A percentile compares a stretch with the other conserved stretches of the same genome.
phyloP scores from a whole-genome alignment of 2,329 filamentous ascomycete genomes.

The Microdochium bolleyi region DNA sequence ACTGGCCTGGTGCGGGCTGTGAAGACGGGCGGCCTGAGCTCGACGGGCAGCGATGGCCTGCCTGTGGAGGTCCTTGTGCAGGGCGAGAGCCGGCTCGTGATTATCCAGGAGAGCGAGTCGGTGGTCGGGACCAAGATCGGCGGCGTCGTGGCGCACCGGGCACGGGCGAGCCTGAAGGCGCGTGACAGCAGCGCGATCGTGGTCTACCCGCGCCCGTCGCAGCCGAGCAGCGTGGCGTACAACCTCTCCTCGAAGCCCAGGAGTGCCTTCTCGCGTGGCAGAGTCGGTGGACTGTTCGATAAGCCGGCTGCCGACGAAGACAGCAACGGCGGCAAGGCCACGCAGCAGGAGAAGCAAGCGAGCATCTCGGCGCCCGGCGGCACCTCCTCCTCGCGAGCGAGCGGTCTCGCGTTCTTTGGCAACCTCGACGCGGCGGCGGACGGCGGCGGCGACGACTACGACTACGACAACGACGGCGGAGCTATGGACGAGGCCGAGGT shows the following conservation, averaged over 20 bases:
- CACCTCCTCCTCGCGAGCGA: too few relatives aligned
- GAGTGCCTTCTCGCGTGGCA: conserved; percentile 6
- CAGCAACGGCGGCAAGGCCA: background rate
- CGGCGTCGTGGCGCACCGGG: conserved; percentile 22
- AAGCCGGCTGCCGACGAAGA: conserved; percentile 1
- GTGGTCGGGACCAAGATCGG: conserved; percentile 34
- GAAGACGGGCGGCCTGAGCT: conserved; percentile 13
- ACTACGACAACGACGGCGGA: conserved; percentile 17
- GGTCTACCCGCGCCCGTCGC: conserved; percentile 38
- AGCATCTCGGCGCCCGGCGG: too few relatives aligned
- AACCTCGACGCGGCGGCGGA: conserved; percentile 46
- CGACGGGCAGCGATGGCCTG: conserved; percentile 25
- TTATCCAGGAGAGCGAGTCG: conserved; percentile 46
- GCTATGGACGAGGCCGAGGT: conserved; percentile 38
- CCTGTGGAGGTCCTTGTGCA: conserved; percentile 46
- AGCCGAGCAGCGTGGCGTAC: conserved; percentile 32
- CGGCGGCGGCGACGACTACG: conserved; percentile 32
- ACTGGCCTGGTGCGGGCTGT: conserved; percentile 31
- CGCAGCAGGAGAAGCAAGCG: conserved; percentile 14
- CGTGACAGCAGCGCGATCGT: conserved; percentile 40
- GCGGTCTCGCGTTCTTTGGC: conserved; percentile 43
- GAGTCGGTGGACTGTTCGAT: conserved; percentile 7
- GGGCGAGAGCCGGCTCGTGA: conserved; percentile 47
- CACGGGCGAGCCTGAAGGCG: conserved; percentile 26
- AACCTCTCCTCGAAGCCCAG: conserved; percentile 33